Conservation (phyloP, 495 filamentous ascomycete species). For the Penicillium bovifimosum region DNA sequence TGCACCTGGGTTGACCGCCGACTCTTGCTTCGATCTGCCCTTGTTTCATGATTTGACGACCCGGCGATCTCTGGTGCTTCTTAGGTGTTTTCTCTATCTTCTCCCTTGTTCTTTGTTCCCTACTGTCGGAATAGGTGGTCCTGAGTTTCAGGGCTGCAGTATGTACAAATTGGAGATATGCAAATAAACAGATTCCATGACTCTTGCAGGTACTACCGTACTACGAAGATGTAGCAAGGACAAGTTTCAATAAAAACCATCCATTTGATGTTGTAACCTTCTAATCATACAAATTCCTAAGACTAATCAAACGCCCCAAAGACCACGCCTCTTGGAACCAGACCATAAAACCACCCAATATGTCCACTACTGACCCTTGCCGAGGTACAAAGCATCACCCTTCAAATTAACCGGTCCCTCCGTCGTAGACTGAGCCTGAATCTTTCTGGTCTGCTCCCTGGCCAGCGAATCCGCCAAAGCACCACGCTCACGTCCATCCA, state of each 20-base stretch:
- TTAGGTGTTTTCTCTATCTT: slow-evolving; percentile 1
- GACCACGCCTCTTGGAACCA: slow-evolving; percentile 1
- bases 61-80: slow-evolving; percentile 14
- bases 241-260: no score
- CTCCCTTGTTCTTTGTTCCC: slow-evolving; percentile 7
- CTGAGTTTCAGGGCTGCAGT: neutral
- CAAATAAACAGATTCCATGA: slow-evolving; percentile 18
- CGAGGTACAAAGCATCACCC: slow-evolving; percentile 39
- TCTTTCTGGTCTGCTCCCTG: slow-evolving; percentile 24
- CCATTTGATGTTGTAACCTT: no score
- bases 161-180: slow-evolving; percentile 22
- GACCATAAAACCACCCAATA: slow-evolving; percentile 1
- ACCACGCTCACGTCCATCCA: slow-evolving; percentile 32
- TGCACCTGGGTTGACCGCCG: neutral
- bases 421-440: slow-evolving; percentile 30
- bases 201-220: neutral
- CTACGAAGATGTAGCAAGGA: no score
- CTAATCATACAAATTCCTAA: slow-evolving; percentile 10
- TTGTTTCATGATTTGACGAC: slow-evolving; percentile 19
- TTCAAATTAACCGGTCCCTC: slow-evolving; percentile 30
- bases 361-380: slow-evolving; percentile 27
- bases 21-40: neutral
- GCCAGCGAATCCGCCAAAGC: slow-evolving; percentile 23
- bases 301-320: slow-evolving; percentile 2
- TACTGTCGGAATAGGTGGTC: slow-evolving; percentile 1